Percentiles rank a stretch among this genome's conserved stretches.
phyloP scores from a whole-genome alignment of 148 eudicot species.

The Vaccinium myrtillus region DNA sequence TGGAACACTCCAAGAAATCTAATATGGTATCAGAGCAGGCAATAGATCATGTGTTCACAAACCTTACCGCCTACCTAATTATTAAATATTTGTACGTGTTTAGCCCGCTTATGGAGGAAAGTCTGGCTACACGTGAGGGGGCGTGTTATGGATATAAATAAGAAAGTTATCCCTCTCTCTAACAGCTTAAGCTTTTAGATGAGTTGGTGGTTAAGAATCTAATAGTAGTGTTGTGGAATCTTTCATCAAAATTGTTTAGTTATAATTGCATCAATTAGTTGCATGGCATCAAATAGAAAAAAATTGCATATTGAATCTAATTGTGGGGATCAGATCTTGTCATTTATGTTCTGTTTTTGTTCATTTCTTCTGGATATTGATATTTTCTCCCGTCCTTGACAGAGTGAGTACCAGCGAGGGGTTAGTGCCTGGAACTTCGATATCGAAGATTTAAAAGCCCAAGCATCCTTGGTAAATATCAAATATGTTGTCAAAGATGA shows the following conservation, averaged over 20 bases:
- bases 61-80: too few relatives aligned
- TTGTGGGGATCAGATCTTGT: background rate
- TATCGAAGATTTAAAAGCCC: conserved; percentile 80
- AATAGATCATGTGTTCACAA: too few relatives aligned
- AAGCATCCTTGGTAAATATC: conserved; percentile 80
- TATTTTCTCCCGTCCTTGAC: conserved; percentile 22
- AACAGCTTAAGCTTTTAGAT: too few relatives aligned
- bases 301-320: background rate
- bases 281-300: conserved; percentile 7
- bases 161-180: too few relatives aligned
- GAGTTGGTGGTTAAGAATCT: too few relatives aligned
- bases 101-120: too few relatives aligned
- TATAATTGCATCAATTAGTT: background rate
- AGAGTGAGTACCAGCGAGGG: conserved; percentile 98
- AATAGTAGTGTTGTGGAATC: background rate
- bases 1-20: too few relatives aligned
- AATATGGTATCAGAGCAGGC: too few relatives aligned
- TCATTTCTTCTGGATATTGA: background rate
- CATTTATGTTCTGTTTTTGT: background rate
- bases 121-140: too few relatives aligned
- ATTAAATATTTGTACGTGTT: too few relatives aligned
- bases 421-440: conserved; percentile 99
- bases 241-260: background rate
- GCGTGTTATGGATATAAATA: too few relatives aligned
- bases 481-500: background rate